A percentile compares a stretch with the other conserved stretches of the same genome.
These are phyloP conservation scores for Abrus pulchellus DNA, from an alignment of 306 rosid genomes.

Conservation along the genomic window DNA sequence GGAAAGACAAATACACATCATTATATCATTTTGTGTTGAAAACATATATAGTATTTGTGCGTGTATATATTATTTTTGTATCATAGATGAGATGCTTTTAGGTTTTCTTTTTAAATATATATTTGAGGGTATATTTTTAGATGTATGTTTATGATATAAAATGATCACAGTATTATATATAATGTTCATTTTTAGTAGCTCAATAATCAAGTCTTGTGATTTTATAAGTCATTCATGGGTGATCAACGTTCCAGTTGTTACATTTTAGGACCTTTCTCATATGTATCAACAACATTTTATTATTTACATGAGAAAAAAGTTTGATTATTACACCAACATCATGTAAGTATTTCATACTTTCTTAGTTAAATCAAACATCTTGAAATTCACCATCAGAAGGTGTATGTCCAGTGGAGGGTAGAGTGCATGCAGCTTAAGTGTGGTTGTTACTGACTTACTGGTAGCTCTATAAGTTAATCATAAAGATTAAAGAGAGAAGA, in stretches of 20 bases:
- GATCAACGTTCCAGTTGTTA: neutral
- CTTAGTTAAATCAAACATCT: neutral
- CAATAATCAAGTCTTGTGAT: neutral
- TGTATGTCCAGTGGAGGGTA: too few relatives aligned
- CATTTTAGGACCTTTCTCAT: neutral
- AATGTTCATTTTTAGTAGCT: too few relatives aligned
- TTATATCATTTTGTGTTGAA: neutral
- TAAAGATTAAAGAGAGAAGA: neutral
- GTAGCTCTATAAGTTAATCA: slow-evolving; percentile 24
- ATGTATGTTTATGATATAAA: too few relatives aligned
- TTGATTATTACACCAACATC: neutral
- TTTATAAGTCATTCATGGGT: neutral
- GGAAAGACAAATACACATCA: slow-evolving; percentile 19
- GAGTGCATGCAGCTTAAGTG: neutral
- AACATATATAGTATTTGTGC: too few relatives aligned
- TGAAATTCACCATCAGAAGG: neutral
- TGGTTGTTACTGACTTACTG: neutral
- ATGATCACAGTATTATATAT: too few relatives aligned
- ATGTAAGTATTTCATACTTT: neutral
- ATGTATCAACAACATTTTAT: neutral
- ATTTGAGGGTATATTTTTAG: too few relatives aligned
- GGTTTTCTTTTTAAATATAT: too few relatives aligned
- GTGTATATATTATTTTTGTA: too few relatives aligned
- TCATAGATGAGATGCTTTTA: too few relatives aligned
- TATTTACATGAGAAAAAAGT: neutral